Base-by-base conservation (phyloP, 257 asterid genomes). In the Nicotiana otophora region DNA sequence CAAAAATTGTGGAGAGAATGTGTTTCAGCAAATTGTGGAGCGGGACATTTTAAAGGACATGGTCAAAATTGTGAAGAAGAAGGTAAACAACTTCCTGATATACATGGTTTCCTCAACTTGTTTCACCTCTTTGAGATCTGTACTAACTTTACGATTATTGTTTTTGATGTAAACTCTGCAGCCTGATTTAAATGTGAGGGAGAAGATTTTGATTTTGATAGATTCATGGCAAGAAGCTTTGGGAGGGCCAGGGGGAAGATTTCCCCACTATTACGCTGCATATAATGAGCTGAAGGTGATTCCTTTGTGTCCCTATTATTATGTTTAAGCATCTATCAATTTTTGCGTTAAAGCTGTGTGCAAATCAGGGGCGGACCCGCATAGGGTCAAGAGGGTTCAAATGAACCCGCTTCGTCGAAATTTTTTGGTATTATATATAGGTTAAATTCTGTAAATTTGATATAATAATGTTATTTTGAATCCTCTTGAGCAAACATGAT, bases 191-290 rank as follows among this genome's bases (percentile, higher is more conserved):
- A 90, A 85, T 81, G 99, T 96, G 85, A 90, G 98, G 87, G 99
- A 96, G 93, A 96, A 96, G 94, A 94, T 96, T 82, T 90, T 96
- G 80, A 86, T 84, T 83, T 82, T 96, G 93, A 89, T 96, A 62
- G 99, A 96, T 89, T 82, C 95, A 80, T 94, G 98, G 98, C 99
- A 96, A 91, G 98, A 89, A 89, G 98, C 98, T 82, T 86, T 94
- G 66, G 98, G 98, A 77, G 99, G 99, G 10, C 87, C 94, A 9
- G 78, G 88, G 82, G 99, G 95, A 84, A 90, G 90, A 90, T 94
- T 92, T 88, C 98, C 98, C 83, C 99, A 94, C 83, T 96, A 89
- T 81, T 83, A 86, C 86, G 91, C 94, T 89, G 97, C 99, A 83
- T 96, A 93, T 88, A 94, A 90, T 84, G 99, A 96, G 89, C 87